Percentiles rank a stretch among this genome's conserved stretches.
phyloP scores from a whole-genome alignment of 495 filamentous ascomycete species.

The Chaetomium cochliodes region DNA sequence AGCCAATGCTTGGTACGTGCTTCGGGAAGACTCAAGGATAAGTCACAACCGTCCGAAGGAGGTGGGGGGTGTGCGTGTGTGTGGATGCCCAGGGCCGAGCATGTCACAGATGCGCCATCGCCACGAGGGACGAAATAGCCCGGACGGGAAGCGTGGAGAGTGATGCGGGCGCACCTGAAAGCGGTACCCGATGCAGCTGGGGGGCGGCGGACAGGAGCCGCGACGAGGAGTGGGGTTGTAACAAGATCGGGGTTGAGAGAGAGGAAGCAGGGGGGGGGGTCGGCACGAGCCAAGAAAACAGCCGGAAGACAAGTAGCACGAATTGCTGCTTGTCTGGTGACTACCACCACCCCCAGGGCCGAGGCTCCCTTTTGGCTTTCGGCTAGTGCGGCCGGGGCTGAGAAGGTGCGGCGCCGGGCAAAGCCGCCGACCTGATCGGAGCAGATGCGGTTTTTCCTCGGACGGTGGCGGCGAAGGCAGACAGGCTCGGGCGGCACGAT shows the following conservation, averaged over 20 bases:
- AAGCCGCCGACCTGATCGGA: conserved; percentile 2
- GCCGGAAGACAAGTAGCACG: conserved; percentile 20
- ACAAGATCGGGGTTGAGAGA: conserved; percentile 20
- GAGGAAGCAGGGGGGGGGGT: conserved; percentile 16
- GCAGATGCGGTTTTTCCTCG: not conserved
- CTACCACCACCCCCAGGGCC: conserved; percentile 27
- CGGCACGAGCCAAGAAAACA: conserved; percentile 16
- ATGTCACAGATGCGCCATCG: conserved; percentile 37
- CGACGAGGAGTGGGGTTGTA: not conserved
- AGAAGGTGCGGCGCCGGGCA: not conserved
- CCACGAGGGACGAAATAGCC: conserved; percentile 23
- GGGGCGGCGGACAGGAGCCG: conserved; percentile 29
- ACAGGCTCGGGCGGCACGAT: not conserved
- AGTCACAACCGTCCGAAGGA: conserved; percentile 28
- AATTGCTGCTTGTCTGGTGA: conserved; percentile 26
- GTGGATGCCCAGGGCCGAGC: conserved; percentile 17
- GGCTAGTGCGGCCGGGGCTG: conserved; percentile 11
- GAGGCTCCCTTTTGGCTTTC: conserved; percentile 6
- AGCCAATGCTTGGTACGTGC: conserved; percentile 21
- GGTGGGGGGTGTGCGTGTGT: conserved; percentile 24
- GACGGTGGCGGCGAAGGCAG: not conserved
- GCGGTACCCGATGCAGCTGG: conserved; percentile 39
- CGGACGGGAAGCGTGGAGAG: conserved; percentile 23
- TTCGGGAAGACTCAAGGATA: conserved; percentile 21
- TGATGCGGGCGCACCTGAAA: conserved; percentile 36